Base-by-base conservation (phyloP, 2,329 filamentous ascomycete genomes). In the Aspergillus luchuensis region DNA sequence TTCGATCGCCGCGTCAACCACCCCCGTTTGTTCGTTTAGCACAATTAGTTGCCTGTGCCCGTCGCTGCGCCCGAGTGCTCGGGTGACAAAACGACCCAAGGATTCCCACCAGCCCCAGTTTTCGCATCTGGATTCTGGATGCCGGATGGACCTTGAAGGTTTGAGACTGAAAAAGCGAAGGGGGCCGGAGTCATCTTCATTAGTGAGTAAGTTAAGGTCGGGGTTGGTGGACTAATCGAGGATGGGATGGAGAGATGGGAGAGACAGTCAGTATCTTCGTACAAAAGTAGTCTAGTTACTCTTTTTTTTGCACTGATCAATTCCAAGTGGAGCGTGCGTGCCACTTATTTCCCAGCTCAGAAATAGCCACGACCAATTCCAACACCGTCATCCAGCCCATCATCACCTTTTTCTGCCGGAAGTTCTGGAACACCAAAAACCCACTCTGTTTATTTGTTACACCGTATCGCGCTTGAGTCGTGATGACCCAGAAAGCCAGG, bases 401-500 rank as follows among this genome's bases (percentile, higher is more conserved):
- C 11, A 36, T 36, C 33, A 36, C 59, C 60, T 54, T 52, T n/a
- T 17, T 45, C 47, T 33, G 48, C 54, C 57, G 48, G 36, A 50
- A 62, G 39, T 63, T 63, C 59, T 64, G 62, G 62, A 64, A 64
- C 62, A 57, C 51, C 47, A 25, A 10, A 48, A 48, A 50, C 11
- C 52, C 43, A 59, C 56, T 53, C 4, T 52, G 30, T 59, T 36
- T 55, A 61, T 53, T 56, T 60, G 59, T 61, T 63, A 63, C 58
- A 60, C 58, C 41, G 50, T 57, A 21, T 57, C 15, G 47, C 47
- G 28, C 47, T 43, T 50, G 47, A 50, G 47, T 50, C 47, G 48
- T 54, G 57, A 58, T 57, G 49, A 55, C 50, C 54, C 60, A 60
- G 33, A 59, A 57, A 17, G n/a, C 47, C 47, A 50, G 47, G 47